Evolutionary conservation across 75 land plant species (phyloP).

Genomic region (Selaginella tamariscina): DNA sequence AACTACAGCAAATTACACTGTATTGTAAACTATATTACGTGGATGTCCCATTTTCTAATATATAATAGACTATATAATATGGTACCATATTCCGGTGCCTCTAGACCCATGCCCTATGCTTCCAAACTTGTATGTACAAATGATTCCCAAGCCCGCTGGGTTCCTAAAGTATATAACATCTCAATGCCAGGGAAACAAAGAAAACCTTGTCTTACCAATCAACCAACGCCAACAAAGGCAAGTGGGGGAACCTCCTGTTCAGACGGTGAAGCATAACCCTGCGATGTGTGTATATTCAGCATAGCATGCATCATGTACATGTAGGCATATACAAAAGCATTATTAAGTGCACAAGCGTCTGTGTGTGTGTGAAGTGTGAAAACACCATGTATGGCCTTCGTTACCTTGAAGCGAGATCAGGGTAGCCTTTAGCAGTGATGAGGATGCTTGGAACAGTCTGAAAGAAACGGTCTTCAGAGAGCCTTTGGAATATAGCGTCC

Average conservation of each 20-base stretch:
- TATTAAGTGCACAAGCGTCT: no score
- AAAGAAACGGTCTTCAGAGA: constrained; percentile 72
- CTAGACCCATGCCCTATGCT: constrained; percentile 85
- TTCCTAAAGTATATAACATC: constrained; percentile 40
- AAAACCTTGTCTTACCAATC: constrained; percentile 93
- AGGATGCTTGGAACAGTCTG: constrained; percentile 73
- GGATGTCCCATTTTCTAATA: neutral
- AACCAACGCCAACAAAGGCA: constrained; percentile 75
- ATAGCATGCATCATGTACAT: no score
- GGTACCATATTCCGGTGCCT: constrained; percentile 79
- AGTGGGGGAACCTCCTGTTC: constrained; percentile 45
- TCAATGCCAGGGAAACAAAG: constrained; percentile 1
- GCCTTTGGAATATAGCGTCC: constrained; percentile 93
- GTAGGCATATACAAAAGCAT: no score
- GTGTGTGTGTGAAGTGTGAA: no score
- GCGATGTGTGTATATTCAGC: constrained; percentile 2
- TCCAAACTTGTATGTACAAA: constrained; percentile 92
- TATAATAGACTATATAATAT: neutral
- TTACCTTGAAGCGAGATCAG: constrained; percentile 92
- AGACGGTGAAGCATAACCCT: constrained; percentile 69
- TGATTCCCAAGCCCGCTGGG: constrained; percentile 81
- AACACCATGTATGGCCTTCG: neutral
- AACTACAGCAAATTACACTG: constrained; percentile 29
- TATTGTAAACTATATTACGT: neutral
- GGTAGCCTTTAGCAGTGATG: constrained; percentile 92